Percentiles rank a stretch among this genome's conserved stretches.
Conservation (phyloP, 176 grass and related monocot genomes). For the Cenchrus purpureus region DNA sequence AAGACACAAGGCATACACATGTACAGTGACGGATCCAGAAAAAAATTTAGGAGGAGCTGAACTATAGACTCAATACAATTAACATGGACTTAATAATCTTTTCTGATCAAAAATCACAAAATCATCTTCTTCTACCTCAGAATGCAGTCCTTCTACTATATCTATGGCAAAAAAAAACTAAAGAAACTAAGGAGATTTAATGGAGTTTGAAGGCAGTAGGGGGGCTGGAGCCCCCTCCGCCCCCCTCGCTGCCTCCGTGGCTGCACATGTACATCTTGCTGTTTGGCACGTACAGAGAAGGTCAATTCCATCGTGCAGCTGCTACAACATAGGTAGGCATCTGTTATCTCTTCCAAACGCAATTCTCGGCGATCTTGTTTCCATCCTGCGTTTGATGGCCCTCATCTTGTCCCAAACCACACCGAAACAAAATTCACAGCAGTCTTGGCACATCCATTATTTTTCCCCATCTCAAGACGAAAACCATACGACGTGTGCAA, state of each 20-base stretch:
- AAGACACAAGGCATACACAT: not conserved
- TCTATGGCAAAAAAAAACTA: no score
- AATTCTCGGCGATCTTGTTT: conserved; percentile 51
- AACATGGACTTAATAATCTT: no score
- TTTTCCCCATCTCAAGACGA: not conserved
- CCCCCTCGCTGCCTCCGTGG: no score
- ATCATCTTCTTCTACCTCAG: no score
- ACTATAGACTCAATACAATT: no score
- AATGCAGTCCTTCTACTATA: no score
- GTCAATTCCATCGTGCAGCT: not conserved
- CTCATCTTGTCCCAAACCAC: conserved; percentile 8
- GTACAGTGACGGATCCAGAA: not conserved
- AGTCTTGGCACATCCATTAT: no score
- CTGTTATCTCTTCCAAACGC: conserved; percentile 19
- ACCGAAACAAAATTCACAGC: not conserved
- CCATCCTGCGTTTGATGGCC: conserved; percentile 26
- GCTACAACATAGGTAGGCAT: conserved; percentile 34
- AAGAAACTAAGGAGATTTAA: no score
- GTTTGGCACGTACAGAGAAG: conserved; percentile 3
- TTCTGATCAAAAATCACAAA: no score
- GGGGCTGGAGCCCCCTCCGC: no score
- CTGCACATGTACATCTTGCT: not conserved
- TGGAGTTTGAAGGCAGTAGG: no score
- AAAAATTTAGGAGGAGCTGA: no score
- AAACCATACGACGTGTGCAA: conserved; percentile 19